phyloP scores from a whole-genome alignment of 805 yeast genomes.

The Yarrowia sp. region DNA sequence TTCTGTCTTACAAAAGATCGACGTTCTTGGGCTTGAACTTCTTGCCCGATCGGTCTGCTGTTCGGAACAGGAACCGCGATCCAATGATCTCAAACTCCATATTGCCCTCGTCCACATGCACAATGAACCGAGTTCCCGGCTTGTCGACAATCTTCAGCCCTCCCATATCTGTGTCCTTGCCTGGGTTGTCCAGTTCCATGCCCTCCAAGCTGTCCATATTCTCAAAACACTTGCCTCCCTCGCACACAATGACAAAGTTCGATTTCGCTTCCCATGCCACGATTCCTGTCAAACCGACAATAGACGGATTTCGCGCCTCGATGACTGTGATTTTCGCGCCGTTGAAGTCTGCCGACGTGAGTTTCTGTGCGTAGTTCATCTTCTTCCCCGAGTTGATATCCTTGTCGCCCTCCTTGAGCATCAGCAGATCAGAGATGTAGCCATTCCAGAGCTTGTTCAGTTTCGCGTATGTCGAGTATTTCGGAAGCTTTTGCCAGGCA shows the following conservation, averaged over 20 bases:
- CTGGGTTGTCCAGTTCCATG: not conserved
- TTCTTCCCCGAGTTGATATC: not conserved
- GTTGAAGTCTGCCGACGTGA: conserved; percentile 76
- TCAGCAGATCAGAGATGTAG: conserved; percentile 58
- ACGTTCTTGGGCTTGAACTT: conserved; percentile 82
- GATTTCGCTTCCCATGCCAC: conserved; percentile 82
- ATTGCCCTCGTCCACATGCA: conserved; percentile 39
- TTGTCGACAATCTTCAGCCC: conserved; percentile 69
- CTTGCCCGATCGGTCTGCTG: conserved; percentile 76
- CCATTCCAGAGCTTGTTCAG: conserved; percentile 70
- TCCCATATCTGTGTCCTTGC: conserved; percentile 47
- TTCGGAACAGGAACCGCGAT: conserved; percentile 68
- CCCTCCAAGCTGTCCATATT: not conserved
- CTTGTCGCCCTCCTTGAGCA: conserved; percentile 29
- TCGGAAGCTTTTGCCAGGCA: conserved; percentile 6
- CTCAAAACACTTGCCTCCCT: conserved; percentile 35
- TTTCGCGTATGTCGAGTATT: conserved; percentile 50
- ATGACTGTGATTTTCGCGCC: conserved; percentile 67
- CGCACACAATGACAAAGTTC: conserved; percentile 61
- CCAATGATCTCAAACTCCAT: conserved; percentile 68
- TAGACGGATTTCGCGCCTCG: conserved; percentile 53
- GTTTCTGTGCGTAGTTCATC: conserved; percentile 37
- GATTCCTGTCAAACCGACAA: conserved; percentile 67
- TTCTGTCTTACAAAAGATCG: conserved; percentile 47
- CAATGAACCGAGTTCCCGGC: conserved; percentile 56